A percentile compares a stretch with the other conserved stretches of the same genome.
Evolutionary conservation across 305 asterid species (phyloP).

Genomic region (Stenogyne calaminthoides): DNA sequence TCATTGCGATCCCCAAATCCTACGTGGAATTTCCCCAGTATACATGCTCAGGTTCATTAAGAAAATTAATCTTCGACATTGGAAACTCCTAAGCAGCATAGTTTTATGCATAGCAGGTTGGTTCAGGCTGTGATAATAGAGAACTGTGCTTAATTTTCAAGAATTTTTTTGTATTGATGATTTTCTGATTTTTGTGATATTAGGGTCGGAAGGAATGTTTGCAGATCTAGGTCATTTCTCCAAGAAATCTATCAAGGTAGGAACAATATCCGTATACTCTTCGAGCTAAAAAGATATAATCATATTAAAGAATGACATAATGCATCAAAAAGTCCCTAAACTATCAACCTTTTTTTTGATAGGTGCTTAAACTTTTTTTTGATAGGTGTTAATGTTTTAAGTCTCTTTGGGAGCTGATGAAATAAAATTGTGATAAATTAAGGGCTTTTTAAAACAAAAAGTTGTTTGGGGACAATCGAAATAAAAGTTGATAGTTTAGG

Average conservation of each 20-base stretch:
- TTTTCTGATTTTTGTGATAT: slow-evolving; percentile 23
- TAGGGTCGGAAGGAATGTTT: slow-evolving; percentile 93
- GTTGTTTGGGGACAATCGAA: too few relatives aligned
- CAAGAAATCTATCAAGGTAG: slow-evolving; percentile 81
- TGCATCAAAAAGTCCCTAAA: too few relatives aligned
- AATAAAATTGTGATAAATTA: too few relatives aligned
- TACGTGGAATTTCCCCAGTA: slow-evolving; percentile 72
- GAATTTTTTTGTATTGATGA: slow-evolving; percentile 6
- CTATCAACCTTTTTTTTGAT: too few relatives aligned
- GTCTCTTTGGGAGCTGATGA: too few relatives aligned
- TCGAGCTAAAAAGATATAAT: neutral
- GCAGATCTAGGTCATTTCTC: slow-evolving; percentile 95
- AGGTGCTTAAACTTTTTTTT: too few relatives aligned
- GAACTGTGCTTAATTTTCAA: neutral
- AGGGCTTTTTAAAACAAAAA: too few relatives aligned
- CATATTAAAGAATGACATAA: neutral
- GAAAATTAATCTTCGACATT: slow-evolving; percentile 54
- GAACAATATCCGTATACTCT: slow-evolving; percentile 1
- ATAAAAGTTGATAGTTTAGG: too few relatives aligned
- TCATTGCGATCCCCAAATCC: slow-evolving; percentile 46
- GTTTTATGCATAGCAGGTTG: slow-evolving; percentile 84
- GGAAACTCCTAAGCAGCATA: slow-evolving; percentile 80
- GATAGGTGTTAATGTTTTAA: too few relatives aligned
- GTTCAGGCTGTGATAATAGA: slow-evolving; percentile 25
- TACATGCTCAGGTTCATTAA: slow-evolving; percentile 75